A percentile compares a stretch with the other conserved stretches of the same genome.
These are phyloP conservation scores for Anethum foeniculum DNA, from an alignment of 140 eudicot genomes.

Conservation along the genomic window DNA sequence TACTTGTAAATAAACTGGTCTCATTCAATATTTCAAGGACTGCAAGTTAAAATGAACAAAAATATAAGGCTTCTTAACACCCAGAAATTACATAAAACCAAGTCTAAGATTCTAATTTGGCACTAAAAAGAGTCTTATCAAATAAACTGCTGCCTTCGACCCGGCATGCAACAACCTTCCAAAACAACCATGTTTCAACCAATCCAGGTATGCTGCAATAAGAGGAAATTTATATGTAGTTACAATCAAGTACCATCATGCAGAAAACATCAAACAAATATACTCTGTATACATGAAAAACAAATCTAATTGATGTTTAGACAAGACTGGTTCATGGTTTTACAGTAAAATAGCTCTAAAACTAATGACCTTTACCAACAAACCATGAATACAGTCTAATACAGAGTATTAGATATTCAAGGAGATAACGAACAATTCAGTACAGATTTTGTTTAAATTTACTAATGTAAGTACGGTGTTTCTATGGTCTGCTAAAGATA, in stretches of 20 bases:
- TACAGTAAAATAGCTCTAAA: not conserved
- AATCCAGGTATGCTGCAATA: not conserved
- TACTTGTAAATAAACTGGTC: not conserved
- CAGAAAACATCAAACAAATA: not conserved
- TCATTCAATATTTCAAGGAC: not conserved
- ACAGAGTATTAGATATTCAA: not conserved
- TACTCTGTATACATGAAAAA: not conserved
- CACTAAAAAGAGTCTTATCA: conserved; percentile 3
- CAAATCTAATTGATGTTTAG: not conserved
- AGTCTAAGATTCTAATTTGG: not conserved
- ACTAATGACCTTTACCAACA: not conserved
- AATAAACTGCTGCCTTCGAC: not conserved
- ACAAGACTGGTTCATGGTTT: not conserved
- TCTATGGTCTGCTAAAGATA: not conserved
- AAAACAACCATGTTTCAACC: not conserved
- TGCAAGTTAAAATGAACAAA: not conserved
- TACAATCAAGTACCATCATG: not conserved
- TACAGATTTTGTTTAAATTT: not conserved
- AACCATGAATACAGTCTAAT: not conserved
- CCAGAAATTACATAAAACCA: not conserved
- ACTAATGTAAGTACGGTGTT: not conserved
- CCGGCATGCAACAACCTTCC: not conserved
- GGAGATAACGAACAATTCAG: not conserved
- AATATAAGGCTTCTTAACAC: not conserved
- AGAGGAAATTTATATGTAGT: not conserved